Percentiles rank a stretch among this genome's conserved stretches.
Evolutionary conservation across 2,329 filamentous ascomycete species (phyloP).

Genomic region (Aspergillus viridinutans): DNA sequence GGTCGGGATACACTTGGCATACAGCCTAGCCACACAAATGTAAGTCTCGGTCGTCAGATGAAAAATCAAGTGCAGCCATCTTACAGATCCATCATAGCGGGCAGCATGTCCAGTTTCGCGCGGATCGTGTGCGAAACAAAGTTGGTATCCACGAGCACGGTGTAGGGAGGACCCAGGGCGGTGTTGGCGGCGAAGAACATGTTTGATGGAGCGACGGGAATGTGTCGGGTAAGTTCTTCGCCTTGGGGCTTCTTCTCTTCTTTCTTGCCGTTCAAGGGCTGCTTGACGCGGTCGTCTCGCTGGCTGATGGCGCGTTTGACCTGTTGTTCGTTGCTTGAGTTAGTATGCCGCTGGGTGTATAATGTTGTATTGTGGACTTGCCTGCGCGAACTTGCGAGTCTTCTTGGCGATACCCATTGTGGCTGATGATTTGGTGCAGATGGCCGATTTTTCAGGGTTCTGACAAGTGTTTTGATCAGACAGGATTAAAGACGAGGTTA

Average conservation of each 20-base stretch:
- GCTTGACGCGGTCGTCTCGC: constrained; percentile 19
- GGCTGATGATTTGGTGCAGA: background rate
- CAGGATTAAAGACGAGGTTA: background rate
- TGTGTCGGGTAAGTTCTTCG: constrained; percentile 13
- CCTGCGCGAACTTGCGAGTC: constrained; percentile 82
- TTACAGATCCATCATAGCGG: constrained; percentile 78
- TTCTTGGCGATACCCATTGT: constrained; percentile 86
- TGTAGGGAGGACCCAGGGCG: constrained; percentile 78
- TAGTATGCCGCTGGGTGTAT: constrained; percentile 40
- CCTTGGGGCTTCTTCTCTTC: constrained; percentile 13
- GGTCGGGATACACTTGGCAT: constrained; percentile 83
- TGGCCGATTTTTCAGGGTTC: background rate
- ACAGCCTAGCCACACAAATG: constrained; percentile 51
- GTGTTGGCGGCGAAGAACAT: constrained; percentile 90
- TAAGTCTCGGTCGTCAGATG: background rate
- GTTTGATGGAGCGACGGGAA: constrained; percentile 60
- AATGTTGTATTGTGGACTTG: constrained; percentile 62
- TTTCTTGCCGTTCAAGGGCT: constrained; percentile 6
- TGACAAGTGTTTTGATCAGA: background rate
- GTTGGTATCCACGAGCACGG: constrained; percentile 79
- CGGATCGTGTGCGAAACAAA: constrained; percentile 89
- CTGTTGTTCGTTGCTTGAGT: constrained; percentile 4
- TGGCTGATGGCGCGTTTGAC: constrained; percentile 19
- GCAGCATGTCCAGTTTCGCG: constrained; percentile 80
- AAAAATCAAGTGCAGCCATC: background rate